phyloP scores from a whole-genome alignment of 495 filamentous ascomycete species.

The Trichocladium antarcticum region DNA sequence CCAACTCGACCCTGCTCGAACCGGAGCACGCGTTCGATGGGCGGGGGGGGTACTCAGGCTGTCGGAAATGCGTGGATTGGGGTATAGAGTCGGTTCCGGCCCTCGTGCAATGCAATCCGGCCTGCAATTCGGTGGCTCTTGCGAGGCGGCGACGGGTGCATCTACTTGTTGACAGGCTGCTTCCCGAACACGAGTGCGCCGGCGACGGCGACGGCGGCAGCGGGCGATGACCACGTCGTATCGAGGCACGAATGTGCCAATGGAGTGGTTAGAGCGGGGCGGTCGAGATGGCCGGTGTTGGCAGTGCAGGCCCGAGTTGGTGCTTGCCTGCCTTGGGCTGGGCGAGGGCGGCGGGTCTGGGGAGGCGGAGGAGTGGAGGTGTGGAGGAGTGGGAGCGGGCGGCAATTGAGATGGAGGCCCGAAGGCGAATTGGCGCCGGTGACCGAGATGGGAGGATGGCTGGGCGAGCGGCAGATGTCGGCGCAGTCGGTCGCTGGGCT shows the following conservation, averaged over 20 bases:
- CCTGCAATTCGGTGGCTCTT: not conserved
- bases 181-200: not conserved
- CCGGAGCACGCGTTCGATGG: conserved; percentile 2
- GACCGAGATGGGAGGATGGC: not conserved
- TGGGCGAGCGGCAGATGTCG: not conserved
- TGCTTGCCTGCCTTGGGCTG: conserved; percentile 6
- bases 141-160: not conserved
- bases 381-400: not conserved
- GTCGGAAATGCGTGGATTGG: not conserved
- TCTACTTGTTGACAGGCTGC: not conserved
- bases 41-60: not conserved
- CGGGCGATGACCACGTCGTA: conserved; percentile 1
- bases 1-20: conserved; percentile 23
- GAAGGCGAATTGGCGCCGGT: not conserved
- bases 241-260: conserved; percentile 6
- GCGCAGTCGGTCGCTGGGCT: not conserved
- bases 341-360: not conserved
- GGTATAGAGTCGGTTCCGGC: not conserved
- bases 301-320: not conserved
- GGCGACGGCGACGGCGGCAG: not conserved
- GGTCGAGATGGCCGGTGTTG: conserved; percentile 3
- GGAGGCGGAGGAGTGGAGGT: not conserved
- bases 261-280: conserved; percentile 7
- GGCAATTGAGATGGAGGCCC: conserved; percentile 1
- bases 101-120: conserved; percentile 5